Conservation (phyloP, 1,139 yeast genomes). For the Hemisphaericaspora xylanilytica region DNA sequence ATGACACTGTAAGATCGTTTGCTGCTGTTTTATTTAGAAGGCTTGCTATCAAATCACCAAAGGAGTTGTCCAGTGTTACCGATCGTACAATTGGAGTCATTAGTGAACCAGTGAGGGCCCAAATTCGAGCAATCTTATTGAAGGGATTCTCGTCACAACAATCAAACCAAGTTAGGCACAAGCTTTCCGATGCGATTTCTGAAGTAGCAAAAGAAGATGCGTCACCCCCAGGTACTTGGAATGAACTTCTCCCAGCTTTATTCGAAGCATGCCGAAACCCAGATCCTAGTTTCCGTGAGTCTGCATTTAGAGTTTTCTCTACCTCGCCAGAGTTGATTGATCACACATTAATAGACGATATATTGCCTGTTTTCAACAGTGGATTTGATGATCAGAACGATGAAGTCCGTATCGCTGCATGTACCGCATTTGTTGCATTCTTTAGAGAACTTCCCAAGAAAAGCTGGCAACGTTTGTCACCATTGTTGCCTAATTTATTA, state of each 20-base stretch:
- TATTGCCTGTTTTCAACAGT: constrained; percentile 66
- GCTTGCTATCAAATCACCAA: constrained; percentile 76
- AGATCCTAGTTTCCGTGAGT: constrained; percentile 78
- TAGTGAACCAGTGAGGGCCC: constrained; percentile 54
- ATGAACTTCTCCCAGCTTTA: constrained; percentile 71
- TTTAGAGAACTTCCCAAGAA: constrained; percentile 78
- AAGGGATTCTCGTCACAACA: constrained; percentile 68
- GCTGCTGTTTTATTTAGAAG: constrained; percentile 89
- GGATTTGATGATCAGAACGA: constrained; percentile 81
- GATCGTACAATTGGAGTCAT: constrained; percentile 78
- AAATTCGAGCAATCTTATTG: constrained; percentile 64
- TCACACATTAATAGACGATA: constrained; percentile 50
- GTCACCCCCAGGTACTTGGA: constrained; percentile 60
- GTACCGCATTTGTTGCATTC: constrained; percentile 88
- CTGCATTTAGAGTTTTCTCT: constrained; percentile 85
- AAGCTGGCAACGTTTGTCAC: constrained; percentile 73
- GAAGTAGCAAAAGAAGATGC: constrained; percentile 77
- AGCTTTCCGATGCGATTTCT: constrained; percentile 89
- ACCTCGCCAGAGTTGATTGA: constrained; percentile 79
- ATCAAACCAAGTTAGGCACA: constrained; percentile 77
- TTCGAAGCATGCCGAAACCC: constrained; percentile 62
- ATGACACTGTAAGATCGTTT: constrained; percentile 58
- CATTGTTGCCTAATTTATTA: constrained; percentile 76
- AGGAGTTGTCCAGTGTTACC: constrained; percentile 56
- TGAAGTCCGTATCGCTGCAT: constrained; percentile 86